Evolutionary conservation across 2,329 filamentous ascomycete genomes (phyloP), one percentile per base, ranked within the genome.

Genomic region (Penicillium sp.): DNA sequence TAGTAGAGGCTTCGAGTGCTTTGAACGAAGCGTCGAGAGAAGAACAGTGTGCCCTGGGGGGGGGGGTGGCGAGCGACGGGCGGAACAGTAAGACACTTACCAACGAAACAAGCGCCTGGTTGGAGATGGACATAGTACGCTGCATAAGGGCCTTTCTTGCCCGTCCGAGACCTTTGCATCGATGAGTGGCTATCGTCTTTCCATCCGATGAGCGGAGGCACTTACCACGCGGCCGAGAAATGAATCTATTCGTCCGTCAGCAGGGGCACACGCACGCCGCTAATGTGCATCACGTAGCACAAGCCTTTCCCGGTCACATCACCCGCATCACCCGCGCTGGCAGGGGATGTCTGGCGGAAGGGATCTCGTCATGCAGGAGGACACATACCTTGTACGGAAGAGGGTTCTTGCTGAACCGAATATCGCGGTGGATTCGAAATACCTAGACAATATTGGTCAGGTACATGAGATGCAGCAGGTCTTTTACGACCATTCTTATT

Each of bases 61-160:
- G n/a, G 20, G 6, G 12, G 7, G n/a, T 20, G 6, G 17, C 39
- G 25, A 82, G 38, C 22, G 28, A 17, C 2, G 10, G 34, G 37
- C 4, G 10, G 10, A 25, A 17, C 10, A n/a, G 20, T 20, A 17
- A 39, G 22, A 4, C 5, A 53, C 84, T 78, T 79, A 88, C 86
- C 92, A 43, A 96, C 80, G 67, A 94, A 90, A 71, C 86, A 89
- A 53, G 83, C 79, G 25, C 79, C 80, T 11, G 92, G 91, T 72
- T 94, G 86, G 64, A 91, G 84, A 74, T 96, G 92, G 20, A 96
- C 78, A 77, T 96, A 96, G 78, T 96, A 96, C 71, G 87, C 89
- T 6, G 92, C 92, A 75, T 95, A 96, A 10, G 90, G 88, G 0
- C 91, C 91, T 76, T 96, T 96, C 56, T 90, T 85, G 20, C 92